Evolutionary conservation across 2,329 filamentous ascomycete species (phyloP).

Genomic region (Fusarium marasasianum): DNA sequence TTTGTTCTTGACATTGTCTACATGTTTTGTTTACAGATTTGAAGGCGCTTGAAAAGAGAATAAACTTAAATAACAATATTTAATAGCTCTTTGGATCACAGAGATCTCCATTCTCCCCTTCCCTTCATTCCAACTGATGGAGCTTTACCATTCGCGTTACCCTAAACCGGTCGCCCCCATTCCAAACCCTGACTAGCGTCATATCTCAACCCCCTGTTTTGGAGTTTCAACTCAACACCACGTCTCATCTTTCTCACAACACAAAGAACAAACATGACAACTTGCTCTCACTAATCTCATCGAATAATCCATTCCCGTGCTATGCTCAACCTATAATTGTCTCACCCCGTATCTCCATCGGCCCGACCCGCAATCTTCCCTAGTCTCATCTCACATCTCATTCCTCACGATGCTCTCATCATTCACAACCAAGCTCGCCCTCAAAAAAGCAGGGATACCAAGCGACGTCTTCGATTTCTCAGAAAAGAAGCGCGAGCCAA

Average conservation of each 20-base stretch:
- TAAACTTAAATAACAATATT: too few species aligned
- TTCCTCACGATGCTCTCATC: slow-evolving; percentile 60
- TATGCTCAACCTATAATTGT: background rate
- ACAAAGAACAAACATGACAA: background rate
- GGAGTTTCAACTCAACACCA: slow-evolving; percentile 36
- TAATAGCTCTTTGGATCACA: too few species aligned
- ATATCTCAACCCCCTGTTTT: background rate
- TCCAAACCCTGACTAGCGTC: slow-evolving; percentile 32
- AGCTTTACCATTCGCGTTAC: slow-evolving; percentile 16
- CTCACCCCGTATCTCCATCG: background rate
- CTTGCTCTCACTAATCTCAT: background rate
- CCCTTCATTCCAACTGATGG: background rate
- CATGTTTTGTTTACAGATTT: too few species aligned
- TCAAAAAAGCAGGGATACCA: slow-evolving; percentile 65
- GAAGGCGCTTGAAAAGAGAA: too few species aligned
- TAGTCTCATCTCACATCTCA: slow-evolving; percentile 15
- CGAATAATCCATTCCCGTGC: background rate
- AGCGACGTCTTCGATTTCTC: slow-evolving; percentile 58
- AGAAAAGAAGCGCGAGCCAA: slow-evolving; percentile 43
- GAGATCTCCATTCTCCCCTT: too few species aligned
- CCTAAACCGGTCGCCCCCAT: slow-evolving; percentile 18
- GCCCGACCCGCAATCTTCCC: background rate
- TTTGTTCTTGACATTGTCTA: too few species aligned
- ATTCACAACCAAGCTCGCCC: slow-evolving; percentile 66
- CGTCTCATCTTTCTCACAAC: slow-evolving; percentile 28